Base-by-base conservation (phyloP, 73 alveolate species). In the Paramecium octaurelia region DNA sequence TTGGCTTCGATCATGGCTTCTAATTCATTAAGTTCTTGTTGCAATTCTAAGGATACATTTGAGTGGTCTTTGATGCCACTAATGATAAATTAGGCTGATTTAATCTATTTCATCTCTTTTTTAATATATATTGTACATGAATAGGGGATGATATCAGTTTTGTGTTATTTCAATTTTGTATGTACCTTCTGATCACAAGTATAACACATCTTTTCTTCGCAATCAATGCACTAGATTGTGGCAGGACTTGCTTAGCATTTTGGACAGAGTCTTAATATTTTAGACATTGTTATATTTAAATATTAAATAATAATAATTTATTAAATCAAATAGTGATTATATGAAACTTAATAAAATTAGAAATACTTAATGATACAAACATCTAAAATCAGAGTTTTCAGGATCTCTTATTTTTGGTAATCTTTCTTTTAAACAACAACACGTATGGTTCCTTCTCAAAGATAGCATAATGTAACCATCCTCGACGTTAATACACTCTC, bases 101-200 rank as follows among this genome's bases (percentile, higher is more conserved):
- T 73, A 9, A 36, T 36, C 46, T 40, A 20, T 40, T 73, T 36
- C 59, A 73, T 73, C 87, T 73, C 60, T 40, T 73, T 36, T 20
- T 40, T 29, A 29, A 40, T 35, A 12, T 1, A 36, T 73, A 54
- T 36, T 5, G 5, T 73, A 36, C 59, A 73, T 73, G 68, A 36
- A 38, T 73, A 73, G 1, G 87, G 87, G 11, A 73, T 73, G 21
- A 73, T 40, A 21, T 73, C 64, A 16, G 87, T 73, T 73, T 36
- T 16, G 20, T 73, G 87, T 40, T 31, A 31, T 68, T 73, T 73
- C 6, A 34, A 16, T 21, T 73, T 34, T 6, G 2, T 5, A 38
- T 73, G 87, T 34, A 73, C 87, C 10, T 73, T 73, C 8, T n/a
- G n/a, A 10, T 73, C 87, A 43, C 87, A 73, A 36, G 64, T 2